phyloP scores from a whole-genome alignment of 768 basidiomycete genomes.

The Kwoniella europaea region DNA sequence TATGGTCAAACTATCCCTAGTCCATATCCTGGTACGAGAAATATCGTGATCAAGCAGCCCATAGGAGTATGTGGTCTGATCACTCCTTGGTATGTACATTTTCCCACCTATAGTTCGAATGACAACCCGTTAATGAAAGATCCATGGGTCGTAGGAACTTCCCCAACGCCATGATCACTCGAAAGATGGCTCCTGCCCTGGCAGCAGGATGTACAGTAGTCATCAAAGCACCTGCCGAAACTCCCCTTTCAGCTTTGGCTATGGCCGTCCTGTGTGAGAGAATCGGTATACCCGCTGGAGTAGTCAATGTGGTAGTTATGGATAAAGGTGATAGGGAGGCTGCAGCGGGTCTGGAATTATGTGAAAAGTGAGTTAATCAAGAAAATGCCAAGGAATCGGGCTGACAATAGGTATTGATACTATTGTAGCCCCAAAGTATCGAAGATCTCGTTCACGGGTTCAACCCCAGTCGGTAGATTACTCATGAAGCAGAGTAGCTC shows the following conservation, averaged over 20 bases:
- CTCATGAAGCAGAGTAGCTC: constrained; percentile 68
- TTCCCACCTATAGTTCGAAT: constrained; percentile 1
- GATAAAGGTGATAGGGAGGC: constrained; percentile 61
- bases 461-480: constrained; percentile 74
- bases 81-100: constrained; percentile 44
- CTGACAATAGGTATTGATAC: neutral
- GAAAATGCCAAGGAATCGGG: neutral
- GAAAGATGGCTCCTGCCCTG: constrained; percentile 48
- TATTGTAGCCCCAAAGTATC: constrained; percentile 10
- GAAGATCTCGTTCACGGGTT: constrained; percentile 92
- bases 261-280: constrained; percentile 67
- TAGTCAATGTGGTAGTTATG: constrained; percentile 60
- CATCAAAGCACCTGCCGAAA: constrained; percentile 94
- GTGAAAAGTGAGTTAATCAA: constrained; percentile 66
- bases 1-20: constrained; percentile 95
- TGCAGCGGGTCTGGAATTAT: constrained; percentile 58
- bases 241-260: constrained; percentile 79
- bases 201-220: constrained; percentile 81
- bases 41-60: constrained; percentile 92
- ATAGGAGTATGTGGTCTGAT: constrained; percentile 60
- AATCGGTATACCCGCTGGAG: constrained; percentile 75
- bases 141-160: constrained; percentile 40
- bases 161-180: constrained; percentile 44
- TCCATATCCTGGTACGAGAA: constrained; percentile 70
- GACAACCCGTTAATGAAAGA: neutral